Conservation (phyloP, 306 rosid species). For the Canavalia gladiata region DNA sequence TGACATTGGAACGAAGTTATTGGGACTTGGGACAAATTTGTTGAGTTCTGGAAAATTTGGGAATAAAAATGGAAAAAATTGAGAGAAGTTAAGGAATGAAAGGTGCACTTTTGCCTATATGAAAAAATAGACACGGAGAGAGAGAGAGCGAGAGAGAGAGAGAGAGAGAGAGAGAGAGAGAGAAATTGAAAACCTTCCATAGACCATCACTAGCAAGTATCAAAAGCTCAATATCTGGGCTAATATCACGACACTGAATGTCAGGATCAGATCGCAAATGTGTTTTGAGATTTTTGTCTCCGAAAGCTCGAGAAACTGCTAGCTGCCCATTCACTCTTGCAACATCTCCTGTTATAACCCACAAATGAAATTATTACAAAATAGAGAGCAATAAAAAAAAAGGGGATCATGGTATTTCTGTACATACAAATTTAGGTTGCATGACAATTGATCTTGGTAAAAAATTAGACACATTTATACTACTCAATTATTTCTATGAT, state of each 20-base stretch:
- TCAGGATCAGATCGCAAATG: constrained; percentile 91
- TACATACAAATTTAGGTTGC: not conserved
- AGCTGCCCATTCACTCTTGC: constrained; percentile 95
- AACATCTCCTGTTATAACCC: constrained; percentile 71
- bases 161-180: constrained; percentile 36
- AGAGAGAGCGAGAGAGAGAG: not conserved
- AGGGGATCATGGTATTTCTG: not conserved
- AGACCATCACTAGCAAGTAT: constrained; percentile 88
- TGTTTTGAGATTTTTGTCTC: constrained; percentile 87
- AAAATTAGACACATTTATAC: not conserved
- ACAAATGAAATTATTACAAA: constrained; percentile 33
- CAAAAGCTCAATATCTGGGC: constrained; percentile 65
- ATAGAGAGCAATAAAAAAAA: constrained; percentile 17
- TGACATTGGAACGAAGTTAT: not conserved
- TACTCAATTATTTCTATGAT: not conserved
- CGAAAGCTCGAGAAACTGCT: constrained; percentile 94
- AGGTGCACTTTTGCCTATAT: constrained; percentile 15
- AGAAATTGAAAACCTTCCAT: constrained; percentile 71
- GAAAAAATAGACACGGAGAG: constrained; percentile 30
- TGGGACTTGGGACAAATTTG: not conserved
- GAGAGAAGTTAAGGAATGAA: not conserved
- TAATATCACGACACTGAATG: constrained; percentile 54
- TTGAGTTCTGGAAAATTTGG: not conserved
- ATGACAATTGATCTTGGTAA: not conserved
- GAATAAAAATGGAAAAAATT: not conserved